Evolutionary conservation across 2,329 filamentous ascomycete genomes (phyloP).

Genomic region (Botryotinia convoluta): DNA sequence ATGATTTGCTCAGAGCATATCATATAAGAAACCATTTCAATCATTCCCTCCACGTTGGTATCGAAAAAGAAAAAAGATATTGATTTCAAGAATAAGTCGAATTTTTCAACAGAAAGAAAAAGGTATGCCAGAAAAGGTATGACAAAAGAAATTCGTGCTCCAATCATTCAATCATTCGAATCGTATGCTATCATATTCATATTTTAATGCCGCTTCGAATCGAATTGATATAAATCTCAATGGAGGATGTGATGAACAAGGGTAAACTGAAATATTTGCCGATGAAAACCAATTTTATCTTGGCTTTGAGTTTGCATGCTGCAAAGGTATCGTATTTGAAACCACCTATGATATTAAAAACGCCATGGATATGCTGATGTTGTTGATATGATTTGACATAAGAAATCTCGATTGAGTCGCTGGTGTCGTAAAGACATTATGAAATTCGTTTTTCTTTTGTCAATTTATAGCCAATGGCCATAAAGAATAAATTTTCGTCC

Average conservation of each 20-base stretch:
- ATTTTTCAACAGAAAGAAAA: constrained; percentile 2
- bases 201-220: constrained; percentile 3
- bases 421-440: constrained; percentile 20
- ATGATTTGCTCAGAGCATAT: neutral
- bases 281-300: constrained; percentile 1
- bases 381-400: constrained; percentile 15
- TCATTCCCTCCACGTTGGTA: neutral
- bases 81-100: neutral
- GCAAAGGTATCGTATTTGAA: constrained; percentile 18
- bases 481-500: neutral
- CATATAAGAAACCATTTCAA: neutral
- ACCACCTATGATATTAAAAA: constrained; percentile 18
- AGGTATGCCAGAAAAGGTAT: constrained; percentile 15
- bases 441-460: neutral
- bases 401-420: constrained; percentile 17
- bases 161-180: constrained; percentile 17
- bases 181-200: constrained; percentile 15
- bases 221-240: constrained; percentile 5
- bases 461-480: neutral
- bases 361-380: constrained; percentile 19
- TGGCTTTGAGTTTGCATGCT: constrained; percentile 16
- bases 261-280: neutral
- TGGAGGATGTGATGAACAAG: constrained; percentile 9
- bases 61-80: neutral
- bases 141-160: constrained; percentile 21